A percentile compares a stretch with the other conserved stretches of the same genome.
Evolutionary conservation across 2,329 filamentous ascomycete genomes (phyloP).

Genomic region (Whalleya microplaca): DNA sequence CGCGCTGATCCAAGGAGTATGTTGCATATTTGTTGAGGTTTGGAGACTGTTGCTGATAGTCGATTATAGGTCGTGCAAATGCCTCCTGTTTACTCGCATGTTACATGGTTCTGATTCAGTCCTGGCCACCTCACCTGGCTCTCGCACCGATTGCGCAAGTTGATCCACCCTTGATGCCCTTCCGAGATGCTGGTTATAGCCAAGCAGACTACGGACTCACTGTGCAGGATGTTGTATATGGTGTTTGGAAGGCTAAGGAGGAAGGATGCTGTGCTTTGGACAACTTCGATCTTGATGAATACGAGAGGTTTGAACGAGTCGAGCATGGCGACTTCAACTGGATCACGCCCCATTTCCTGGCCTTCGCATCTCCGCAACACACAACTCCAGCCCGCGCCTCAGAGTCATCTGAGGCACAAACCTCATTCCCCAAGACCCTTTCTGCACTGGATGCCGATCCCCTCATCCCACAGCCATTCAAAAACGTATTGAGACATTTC

Average conservation of each 20-base stretch:
- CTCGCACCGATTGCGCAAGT: slow-evolving; percentile 95
- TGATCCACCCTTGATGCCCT: slow-evolving; percentile 97
- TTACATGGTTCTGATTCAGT: slow-evolving; percentile 98
- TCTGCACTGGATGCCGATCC: slow-evolving; percentile 71
- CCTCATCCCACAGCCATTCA: slow-evolving; percentile 82
- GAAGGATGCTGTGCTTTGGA: slow-evolving; percentile 88
- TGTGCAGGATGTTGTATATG: slow-evolving; percentile 96
- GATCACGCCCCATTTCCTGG: slow-evolving; percentile 93
- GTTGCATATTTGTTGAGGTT: slow-evolving; percentile 38
- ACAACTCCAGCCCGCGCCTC: slow-evolving; percentile 74
- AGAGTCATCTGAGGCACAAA: slow-evolving; percentile 73
- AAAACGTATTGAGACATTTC: slow-evolving; percentile 93
- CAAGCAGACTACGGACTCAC: slow-evolving; percentile 96
- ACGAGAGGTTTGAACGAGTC: slow-evolving; percentile 92
- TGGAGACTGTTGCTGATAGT: slow-evolving; percentile 28
- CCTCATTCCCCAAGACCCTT: slow-evolving; percentile 74
- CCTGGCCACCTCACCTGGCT: slow-evolving; percentile 94
- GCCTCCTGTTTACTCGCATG: slow-evolving; percentile 93
- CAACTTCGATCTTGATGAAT: slow-evolving; percentile 95
- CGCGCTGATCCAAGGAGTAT: slow-evolving; percentile 86
- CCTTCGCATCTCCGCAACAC: slow-evolving; percentile 93
- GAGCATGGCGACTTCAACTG: slow-evolving; percentile 99
- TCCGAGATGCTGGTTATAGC: slow-evolving; percentile 96
- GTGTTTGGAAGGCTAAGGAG: slow-evolving; percentile 98
- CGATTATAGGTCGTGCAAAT: slow-evolving; percentile 75